A percentile compares a stretch with the other conserved stretches of the same genome.
Conservation (phyloP, 768 basidiomycete species). For the Dendrothele bispora region DNA sequence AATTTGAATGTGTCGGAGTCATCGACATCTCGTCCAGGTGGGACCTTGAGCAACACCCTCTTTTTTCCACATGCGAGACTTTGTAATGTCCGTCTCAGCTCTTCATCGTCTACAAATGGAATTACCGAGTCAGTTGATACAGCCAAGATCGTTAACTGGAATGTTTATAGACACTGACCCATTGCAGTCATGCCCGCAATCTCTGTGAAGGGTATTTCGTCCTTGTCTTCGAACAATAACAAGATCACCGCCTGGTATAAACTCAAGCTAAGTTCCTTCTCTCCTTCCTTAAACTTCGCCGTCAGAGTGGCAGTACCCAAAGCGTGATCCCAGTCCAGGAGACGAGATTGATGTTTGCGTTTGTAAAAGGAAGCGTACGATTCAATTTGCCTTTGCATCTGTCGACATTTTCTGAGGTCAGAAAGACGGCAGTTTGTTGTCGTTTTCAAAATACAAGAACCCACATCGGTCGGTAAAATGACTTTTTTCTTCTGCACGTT, state of each 20-base stretch:
- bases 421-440: neutral
- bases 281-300: slow-evolving; percentile 62
- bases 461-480: slow-evolving; percentile 53
- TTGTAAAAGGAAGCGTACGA: slow-evolving; percentile 74
- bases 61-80: slow-evolving; percentile 92
- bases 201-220: slow-evolving; percentile 61
- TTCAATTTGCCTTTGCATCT: slow-evolving; percentile 76
- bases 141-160: no score
- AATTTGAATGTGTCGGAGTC: slow-evolving; percentile 77
- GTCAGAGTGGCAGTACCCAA: slow-evolving; percentile 81
- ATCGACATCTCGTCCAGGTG: slow-evolving; percentile 74
- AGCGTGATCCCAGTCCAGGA: slow-evolving; percentile 83
- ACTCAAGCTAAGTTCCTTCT: slow-evolving; percentile 88
- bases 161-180: slow-evolving; percentile 46
- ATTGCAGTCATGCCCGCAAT: slow-evolving; percentile 69
- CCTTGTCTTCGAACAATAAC: slow-evolving; percentile 77
- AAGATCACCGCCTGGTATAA: slow-evolving; percentile 89
- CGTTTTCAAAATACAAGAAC: slow-evolving; percentile 16
- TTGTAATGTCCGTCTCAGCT: slow-evolving; percentile 84
- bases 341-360: slow-evolving; percentile 70
- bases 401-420: slow-evolving; percentile 14
- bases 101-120: slow-evolving; percentile 54
- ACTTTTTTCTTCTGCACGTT: slow-evolving; percentile 47
- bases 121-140: slow-evolving; percentile 24
- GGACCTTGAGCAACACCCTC: slow-evolving; percentile 80